These are phyloP conservation scores for Rhodotorula sp. DNA, from an alignment of 1,284 basidiomycete species.

Conservation along the genomic window DNA sequence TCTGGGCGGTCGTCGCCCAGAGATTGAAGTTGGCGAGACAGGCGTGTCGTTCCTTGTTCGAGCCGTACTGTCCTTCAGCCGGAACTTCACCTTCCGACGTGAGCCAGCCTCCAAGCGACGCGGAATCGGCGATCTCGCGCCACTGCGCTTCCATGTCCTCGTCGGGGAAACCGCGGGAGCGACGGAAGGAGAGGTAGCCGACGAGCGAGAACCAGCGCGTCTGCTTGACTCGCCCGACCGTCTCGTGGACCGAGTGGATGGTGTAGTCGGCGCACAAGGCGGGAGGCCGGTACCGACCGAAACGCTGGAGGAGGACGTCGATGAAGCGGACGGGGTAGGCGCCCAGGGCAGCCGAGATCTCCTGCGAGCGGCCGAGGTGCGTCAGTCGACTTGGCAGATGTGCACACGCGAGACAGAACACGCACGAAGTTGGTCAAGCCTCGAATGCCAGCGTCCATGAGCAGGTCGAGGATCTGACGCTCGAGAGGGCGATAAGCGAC, in stretches of 20 bases:
- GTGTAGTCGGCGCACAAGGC: slow-evolving; percentile 66
- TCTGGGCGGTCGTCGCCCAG: neutral
- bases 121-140: neutral
- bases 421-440: slow-evolving; percentile 70
- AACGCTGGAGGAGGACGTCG: slow-evolving; percentile 67
- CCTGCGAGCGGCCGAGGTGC: slow-evolving; percentile 52
- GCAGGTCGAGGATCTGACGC: slow-evolving; percentile 66
- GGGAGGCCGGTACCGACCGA: slow-evolving; percentile 63
- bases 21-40: neutral
- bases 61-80: slow-evolving; percentile 2
- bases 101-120: slow-evolving; percentile 1
- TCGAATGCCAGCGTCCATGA: slow-evolving; percentile 62
- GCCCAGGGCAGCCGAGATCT: slow-evolving; percentile 62
- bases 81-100: neutral
- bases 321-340: slow-evolving; percentile 73
- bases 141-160: neutral
- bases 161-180: slow-evolving; percentile 24
- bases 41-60: neutral
- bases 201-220: slow-evolving; percentile 67
- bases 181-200: slow-evolving; percentile 36
- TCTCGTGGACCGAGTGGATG: slow-evolving; percentile 67
- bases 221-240: slow-evolving; percentile 70
- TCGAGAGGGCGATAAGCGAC: slow-evolving; percentile 60
- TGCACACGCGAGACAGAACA: neutral
- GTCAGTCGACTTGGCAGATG: neutral